phyloP scores from a whole-genome alignment of 169 alveolate species.

The Plasmodium cynomolgi region DNA sequence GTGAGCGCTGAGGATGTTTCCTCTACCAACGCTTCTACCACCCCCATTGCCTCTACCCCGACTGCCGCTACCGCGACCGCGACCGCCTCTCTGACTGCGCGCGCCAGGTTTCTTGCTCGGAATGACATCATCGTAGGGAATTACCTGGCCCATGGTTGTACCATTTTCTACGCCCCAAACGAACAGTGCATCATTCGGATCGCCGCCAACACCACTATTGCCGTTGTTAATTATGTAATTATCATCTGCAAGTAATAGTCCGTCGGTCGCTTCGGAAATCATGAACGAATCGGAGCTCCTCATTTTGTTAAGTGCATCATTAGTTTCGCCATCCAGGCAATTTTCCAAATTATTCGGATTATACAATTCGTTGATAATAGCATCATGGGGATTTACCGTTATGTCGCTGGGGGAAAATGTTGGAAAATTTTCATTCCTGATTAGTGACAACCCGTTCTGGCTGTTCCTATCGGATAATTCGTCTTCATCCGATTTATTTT shows the following conservation, averaged over 20 bases:
- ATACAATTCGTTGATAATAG: not conserved
- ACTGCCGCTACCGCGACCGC: not conserved
- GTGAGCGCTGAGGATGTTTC: not conserved
- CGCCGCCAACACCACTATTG: not conserved
- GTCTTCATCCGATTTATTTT: slow-evolving; percentile 22
- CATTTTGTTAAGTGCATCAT: not conserved
- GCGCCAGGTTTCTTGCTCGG: not conserved
- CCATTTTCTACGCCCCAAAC: not conserved
- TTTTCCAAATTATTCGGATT: not conserved
- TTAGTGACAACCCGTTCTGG: not conserved
- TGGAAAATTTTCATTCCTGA: slow-evolving; percentile 1
- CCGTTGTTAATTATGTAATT: not conserved
- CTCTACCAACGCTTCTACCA: not conserved
- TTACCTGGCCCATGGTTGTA: not conserved
- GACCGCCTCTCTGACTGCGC: not conserved
- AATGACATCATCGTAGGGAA: not conserved
- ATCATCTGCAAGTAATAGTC: not conserved
- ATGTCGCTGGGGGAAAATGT: not conserved
- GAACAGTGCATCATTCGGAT: not conserved
- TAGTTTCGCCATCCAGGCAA: not conserved
- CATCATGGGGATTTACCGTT: not conserved
- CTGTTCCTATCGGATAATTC: slow-evolving; percentile 12
- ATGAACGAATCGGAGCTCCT: not conserved
- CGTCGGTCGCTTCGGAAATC: not conserved
- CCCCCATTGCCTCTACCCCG: not conserved